A percentile compares a stretch with the other conserved stretches of the same genome.
Evolutionary conservation across 257 asterid species (phyloP).

Genomic region (Nyctanthes arbortristis): DNA sequence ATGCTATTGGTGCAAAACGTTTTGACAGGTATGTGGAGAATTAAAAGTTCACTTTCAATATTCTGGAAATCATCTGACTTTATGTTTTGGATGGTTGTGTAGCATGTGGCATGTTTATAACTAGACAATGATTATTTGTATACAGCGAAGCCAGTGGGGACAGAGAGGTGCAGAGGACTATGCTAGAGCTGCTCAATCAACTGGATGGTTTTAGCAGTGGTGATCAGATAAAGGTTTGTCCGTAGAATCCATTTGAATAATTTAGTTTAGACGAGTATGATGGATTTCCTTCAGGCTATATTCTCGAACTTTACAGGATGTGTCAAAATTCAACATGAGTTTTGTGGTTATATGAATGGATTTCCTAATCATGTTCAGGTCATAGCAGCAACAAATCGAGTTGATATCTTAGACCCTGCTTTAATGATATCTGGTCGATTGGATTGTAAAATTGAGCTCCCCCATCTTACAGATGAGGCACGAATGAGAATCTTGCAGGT

Average conservation of each 20-base stretch:
- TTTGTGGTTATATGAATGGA: not conserved
- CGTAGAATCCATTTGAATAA: not conserved
- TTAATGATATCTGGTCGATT: constrained; percentile 90
- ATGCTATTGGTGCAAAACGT: constrained; percentile 94
- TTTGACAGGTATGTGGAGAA: constrained; percentile 82
- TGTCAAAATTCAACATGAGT: not conserved
- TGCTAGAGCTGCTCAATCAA: constrained; percentile 91
- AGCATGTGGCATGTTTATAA: not conserved
- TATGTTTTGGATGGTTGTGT: not conserved
- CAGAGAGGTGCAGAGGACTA: constrained; percentile 89
- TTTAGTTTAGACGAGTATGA: not conserved
- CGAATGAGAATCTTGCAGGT: constrained; percentile 89
- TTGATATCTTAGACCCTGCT: constrained; percentile 95
- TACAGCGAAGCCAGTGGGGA: constrained; percentile 90
- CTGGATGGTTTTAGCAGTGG: constrained; percentile 96
- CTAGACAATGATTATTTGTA: not conserved
- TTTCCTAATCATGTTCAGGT: constrained; percentile 50
- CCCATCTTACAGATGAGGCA: constrained; percentile 73
- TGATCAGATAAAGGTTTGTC: constrained; percentile 71
- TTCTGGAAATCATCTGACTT: not conserved
- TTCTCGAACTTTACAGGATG: not conserved
- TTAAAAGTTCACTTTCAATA: not conserved
- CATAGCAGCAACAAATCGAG: constrained; percentile 93
- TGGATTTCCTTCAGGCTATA: not conserved
- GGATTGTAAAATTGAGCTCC: constrained; percentile 93